phyloP scores from a whole-genome alignment of 352 stramenopile species.

The Globisporangium splendens region DNA sequence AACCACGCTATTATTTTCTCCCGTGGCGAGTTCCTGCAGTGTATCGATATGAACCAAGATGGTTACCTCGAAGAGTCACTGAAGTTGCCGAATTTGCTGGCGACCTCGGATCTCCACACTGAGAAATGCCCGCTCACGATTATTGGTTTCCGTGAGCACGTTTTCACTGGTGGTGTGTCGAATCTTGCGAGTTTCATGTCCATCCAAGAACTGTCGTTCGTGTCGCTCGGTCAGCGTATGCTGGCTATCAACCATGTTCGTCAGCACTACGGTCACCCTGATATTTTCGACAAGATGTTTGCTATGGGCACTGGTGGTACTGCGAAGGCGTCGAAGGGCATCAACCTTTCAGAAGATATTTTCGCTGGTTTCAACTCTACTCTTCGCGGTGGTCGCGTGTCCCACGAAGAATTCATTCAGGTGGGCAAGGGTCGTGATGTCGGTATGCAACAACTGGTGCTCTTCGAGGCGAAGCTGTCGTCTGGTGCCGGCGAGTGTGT shows the following conservation, averaged over 20 bases:
- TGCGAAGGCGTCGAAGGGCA: conserved; percentile 77
- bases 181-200: conserved; percentile 86
- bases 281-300: conserved; percentile 89
- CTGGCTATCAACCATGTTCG: conserved; percentile 70
- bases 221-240: conserved; percentile 82
- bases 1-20: conserved; percentile 89
- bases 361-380: conserved; percentile 86
- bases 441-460: conserved; percentile 97
- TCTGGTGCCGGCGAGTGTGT: conserved; percentile 97
- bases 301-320: conserved; percentile 77
- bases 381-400: conserved; percentile 64
- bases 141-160: conserved; percentile 83
- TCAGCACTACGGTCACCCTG: conserved; percentile 84
- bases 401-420: conserved; percentile 84
- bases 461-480: conserved; percentile 97
- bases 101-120: conserved; percentile 67
- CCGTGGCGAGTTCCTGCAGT: conserved; percentile 80
- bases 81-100: conserved; percentile 82
- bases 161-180: conserved; percentile 81
- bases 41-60: conserved; percentile 92
- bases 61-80: conserved; percentile 74
- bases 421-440: conserved; percentile 98
- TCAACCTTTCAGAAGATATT: conserved; percentile 89
- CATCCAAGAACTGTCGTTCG: conserved; percentile 83
- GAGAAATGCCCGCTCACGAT: conserved; percentile 76